Percentiles rank a stretch among this genome's conserved stretches.
Evolutionary conservation across 176 grass and related monocot genomes (phyloP).

Genomic region (Paspalum vaginatum): DNA sequence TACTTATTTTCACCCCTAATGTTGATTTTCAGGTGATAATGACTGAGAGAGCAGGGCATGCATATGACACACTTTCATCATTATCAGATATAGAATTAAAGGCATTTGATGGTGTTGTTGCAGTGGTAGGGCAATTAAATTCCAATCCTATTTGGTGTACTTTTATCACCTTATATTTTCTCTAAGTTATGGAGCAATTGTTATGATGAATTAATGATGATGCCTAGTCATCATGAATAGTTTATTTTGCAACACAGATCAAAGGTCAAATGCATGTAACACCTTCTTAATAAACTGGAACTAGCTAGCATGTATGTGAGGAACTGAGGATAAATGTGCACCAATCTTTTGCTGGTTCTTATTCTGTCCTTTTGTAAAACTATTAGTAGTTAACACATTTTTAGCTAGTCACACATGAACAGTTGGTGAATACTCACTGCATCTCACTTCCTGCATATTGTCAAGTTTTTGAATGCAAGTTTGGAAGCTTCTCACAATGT

Average conservation of each 20-base stretch:
- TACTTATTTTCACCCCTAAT: slow-evolving; percentile 29
- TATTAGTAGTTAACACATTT: not conserved
- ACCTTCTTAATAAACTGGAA: slow-evolving; percentile 8
- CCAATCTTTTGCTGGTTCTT: not conserved
- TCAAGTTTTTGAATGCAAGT: not conserved
- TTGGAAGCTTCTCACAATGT: slow-evolving; percentile 7
- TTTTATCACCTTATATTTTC: slow-evolving; percentile 22
- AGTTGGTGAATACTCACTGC: slow-evolving; percentile 17
- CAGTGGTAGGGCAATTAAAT: slow-evolving; percentile 71
- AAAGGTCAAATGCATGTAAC: slow-evolving; percentile 7
- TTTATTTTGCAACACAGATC: slow-evolving; percentile 12
- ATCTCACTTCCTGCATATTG: not conserved
- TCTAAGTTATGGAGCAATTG: not conserved
- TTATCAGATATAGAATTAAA: slow-evolving; percentile 76
- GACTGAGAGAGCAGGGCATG: slow-evolving; percentile 88
- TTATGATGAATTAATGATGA: not conserved
- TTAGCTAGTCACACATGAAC: not conserved
- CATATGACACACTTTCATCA: slow-evolving; percentile 67
- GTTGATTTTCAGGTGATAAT: slow-evolving; percentile 66
- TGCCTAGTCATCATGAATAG: slow-evolving; percentile 9
- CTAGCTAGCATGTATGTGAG: slow-evolving; percentile 19
- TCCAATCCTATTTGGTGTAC: not conserved
- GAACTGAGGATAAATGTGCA: not conserved
- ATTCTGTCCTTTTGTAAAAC: not conserved
- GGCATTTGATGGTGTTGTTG: slow-evolving; percentile 83